Evolutionary conservation across 73 alveolate genomes (phyloP), one percentile per base, ranked within the genome.

Genomic region (Loxodes magnus): DNA sequence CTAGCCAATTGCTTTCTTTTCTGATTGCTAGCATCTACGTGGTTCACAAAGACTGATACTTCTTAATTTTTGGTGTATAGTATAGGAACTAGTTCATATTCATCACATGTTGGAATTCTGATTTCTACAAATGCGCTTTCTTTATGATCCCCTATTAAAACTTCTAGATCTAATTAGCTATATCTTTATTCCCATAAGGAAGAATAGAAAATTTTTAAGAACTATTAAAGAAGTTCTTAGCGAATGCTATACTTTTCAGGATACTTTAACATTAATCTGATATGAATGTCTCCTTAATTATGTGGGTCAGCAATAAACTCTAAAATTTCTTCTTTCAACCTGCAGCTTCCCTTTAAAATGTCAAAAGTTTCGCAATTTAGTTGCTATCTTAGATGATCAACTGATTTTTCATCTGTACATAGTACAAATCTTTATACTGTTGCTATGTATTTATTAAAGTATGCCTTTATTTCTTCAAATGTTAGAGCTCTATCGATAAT

Each of bases 361-460:
- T 39, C 53, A 6, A 39, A 39, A 16, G 22, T 10, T n/a, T 12
- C 20, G 10, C 59, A 43, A 14, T 57, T 67, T 24, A 78, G 58
- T 61, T 80, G 63, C 54, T 64, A 56, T 25, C 64, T 59, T 28
- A 80, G 29, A 42, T 78, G 89, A 19, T 27, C 6, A 9, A 80
- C 43, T 4, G 90, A 71, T 33, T 70, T 56, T 35, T 80, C 90
- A 61, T 80, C 94, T 42, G 90, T 80, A 16, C 88, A 76, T 56
- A 80, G 36, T 41, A 77, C 77, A 50, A 80, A 80, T 21, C 15
- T 58, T 19, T 50, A 71, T 25, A 76, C 55, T 3, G 25, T 37
- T 4, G 20, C 26, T 14, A 77, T 29, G 51, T 56, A 77, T 10
- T 64, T 57, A 35, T 14, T 10, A 6, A 46, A 25, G 59, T 46